Evolutionary conservation across 768 basidiomycete genomes (phyloP).

Genomic region (Serendipita indica): DNA sequence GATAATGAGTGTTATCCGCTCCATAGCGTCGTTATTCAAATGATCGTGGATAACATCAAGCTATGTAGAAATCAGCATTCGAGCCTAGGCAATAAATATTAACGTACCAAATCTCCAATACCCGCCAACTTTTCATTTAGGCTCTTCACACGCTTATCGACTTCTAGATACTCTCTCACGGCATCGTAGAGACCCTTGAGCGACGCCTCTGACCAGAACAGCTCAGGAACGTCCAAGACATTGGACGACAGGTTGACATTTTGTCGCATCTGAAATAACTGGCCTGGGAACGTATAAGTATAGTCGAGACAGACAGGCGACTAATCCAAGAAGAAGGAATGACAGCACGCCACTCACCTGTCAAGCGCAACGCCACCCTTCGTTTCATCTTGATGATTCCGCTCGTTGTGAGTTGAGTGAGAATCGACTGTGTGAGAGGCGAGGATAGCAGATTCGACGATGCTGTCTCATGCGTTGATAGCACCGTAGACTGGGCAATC

Average conservation of each 20-base stretch:
- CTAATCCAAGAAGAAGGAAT: neutral
- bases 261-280: slow-evolving; percentile 71
- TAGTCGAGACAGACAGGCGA: neutral
- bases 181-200: slow-evolving; percentile 81
- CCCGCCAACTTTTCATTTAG: slow-evolving; percentile 81
- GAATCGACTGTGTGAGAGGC: slow-evolving; percentile 63
- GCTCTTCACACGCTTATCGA: slow-evolving; percentile 63
- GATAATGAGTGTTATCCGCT: slow-evolving; percentile 72
- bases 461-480: slow-evolving; percentile 72
- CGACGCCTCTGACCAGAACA: slow-evolving; percentile 92
- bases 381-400: slow-evolving; percentile 65
- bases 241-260: slow-evolving; percentile 88
- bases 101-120: slow-evolving; percentile 72
- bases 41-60: slow-evolving; percentile 89
- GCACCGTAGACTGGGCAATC: slow-evolving; percentile 83
- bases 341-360: slow-evolving; percentile 30
- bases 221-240: slow-evolving; percentile 81
- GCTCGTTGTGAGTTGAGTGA: slow-evolving; percentile 61
- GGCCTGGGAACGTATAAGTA: slow-evolving; percentile 13
- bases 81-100: neutral
- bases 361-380: slow-evolving; percentile 72
- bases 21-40: slow-evolving; percentile 78
- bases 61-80: slow-evolving; percentile 25
- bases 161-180: slow-evolving; percentile 90
- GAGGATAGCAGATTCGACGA: slow-evolving; percentile 68